Percentiles rank a stretch among this genome's conserved stretches.
phyloP scores from a whole-genome alignment of 225 moss, liverwort and hornwort species.

The Marchantia polymorpha region DNA sequence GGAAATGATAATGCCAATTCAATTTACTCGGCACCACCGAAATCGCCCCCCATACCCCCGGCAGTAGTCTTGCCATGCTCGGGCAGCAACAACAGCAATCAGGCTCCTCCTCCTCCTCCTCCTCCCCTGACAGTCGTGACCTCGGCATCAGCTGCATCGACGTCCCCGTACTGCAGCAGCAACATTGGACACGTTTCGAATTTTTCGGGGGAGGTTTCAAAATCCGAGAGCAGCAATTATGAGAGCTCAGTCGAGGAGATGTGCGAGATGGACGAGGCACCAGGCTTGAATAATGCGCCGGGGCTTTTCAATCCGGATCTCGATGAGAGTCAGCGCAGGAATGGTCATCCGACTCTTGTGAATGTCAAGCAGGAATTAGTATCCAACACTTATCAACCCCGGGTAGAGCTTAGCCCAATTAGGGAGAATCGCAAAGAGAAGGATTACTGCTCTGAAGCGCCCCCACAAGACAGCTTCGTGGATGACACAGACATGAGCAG shows the following conservation, averaged over 20 bases:
- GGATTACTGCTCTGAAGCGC: slow-evolving; percentile 32
- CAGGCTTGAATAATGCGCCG: slow-evolving; percentile 14
- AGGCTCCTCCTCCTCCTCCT: background rate
- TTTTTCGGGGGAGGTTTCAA: slow-evolving; percentile 25
- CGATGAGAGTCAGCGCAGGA: slow-evolving; percentile 13
- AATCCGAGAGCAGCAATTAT: slow-evolving; percentile 32
- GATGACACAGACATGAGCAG: slow-evolving; percentile 45
- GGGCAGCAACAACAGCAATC: background rate
- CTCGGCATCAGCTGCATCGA: background rate
- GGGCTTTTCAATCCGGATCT: slow-evolving; percentile 20
- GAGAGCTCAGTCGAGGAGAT: slow-evolving; percentile 32
- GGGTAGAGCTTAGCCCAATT: slow-evolving; percentile 27
- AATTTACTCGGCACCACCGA: background rate
- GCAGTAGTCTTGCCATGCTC: slow-evolving; percentile 6
- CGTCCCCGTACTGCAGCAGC: slow-evolving; percentile 11
- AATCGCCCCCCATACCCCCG: slow-evolving; percentile 2
- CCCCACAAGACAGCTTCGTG: slow-evolving; percentile 27
- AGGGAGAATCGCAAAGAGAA: slow-evolving; percentile 34
- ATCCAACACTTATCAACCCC: background rate
- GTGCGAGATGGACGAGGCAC: slow-evolving; percentile 28
- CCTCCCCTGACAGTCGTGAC: background rate
- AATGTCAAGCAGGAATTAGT: slow-evolving; percentile 24
- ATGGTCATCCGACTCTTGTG: slow-evolving; percentile 4
- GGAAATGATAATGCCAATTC: slow-evolving; percentile 11
- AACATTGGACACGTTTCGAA: slow-evolving; percentile 14